A percentile compares a stretch with the other conserved stretches of the same genome.
These are phyloP conservation scores for Coemansia sp. DNA, from an alignment of 192 early-diverging fungal genomes.

Conservation along the genomic window DNA sequence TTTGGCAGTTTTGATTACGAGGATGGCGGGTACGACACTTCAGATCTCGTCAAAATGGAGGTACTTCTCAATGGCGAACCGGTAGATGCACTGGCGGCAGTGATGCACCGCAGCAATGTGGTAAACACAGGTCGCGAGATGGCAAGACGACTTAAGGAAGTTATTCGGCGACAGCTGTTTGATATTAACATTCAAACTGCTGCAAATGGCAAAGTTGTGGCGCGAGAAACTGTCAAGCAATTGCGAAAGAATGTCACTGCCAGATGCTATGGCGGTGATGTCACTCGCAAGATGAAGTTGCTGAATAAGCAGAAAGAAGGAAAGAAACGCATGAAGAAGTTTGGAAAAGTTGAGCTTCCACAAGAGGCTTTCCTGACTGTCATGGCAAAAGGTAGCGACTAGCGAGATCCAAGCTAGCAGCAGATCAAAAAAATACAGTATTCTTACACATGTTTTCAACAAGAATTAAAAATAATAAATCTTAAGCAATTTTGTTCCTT, in stretches of 20 bases:
- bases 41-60: constrained; percentile 91
- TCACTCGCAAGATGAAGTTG: constrained; percentile 97
- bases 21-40: constrained; percentile 78
- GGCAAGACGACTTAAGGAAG: constrained; percentile 75
- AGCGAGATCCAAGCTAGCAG: neutral
- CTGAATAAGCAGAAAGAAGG: constrained; percentile 93
- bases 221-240: constrained; percentile 82
- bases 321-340: constrained; percentile 92
- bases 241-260: constrained; percentile 94
- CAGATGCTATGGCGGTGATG: constrained; percentile 96
- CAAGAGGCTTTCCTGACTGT: constrained; percentile 82
- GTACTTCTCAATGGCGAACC: constrained; percentile 87
- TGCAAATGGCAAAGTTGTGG: constrained; percentile 78
- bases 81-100: constrained; percentile 89
- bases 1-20: constrained; percentile 91
- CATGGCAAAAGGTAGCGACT: constrained; percentile 21
- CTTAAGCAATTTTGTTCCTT: too few species aligned
- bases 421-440: too few species aligned
- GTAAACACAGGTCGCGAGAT: constrained; percentile 77
- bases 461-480: too few species aligned
- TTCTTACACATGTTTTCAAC: too few species aligned
- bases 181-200: constrained; percentile 92
- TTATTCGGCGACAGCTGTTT: constrained; percentile 87
- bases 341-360: constrained; percentile 85
- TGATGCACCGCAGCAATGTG: constrained; percentile 74